A percentile compares a stretch with the other conserved stretches of the same genome.
Conservation (phyloP, 2,329 filamentous ascomycete species). For the Akanthomyces uredinophilus region DNA sequence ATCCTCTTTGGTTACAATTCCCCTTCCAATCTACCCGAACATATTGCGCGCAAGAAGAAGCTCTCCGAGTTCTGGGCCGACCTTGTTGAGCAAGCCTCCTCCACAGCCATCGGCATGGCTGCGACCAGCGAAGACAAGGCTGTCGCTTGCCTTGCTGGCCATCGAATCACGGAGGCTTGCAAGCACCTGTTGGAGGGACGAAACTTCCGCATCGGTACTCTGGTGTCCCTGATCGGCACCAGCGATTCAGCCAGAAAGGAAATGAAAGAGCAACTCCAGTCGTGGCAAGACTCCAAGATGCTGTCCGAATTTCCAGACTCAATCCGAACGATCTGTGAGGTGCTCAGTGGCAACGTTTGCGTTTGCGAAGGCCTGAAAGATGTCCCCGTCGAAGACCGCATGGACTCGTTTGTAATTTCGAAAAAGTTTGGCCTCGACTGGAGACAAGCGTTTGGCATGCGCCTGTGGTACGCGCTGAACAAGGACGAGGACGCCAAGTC, state of each 20-base stretch:
- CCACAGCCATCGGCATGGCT: conserved; percentile 52
- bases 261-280: conserved; percentile 72
- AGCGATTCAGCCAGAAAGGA: conserved; percentile 65
- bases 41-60: conserved; percentile 50
- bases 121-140: conserved; percentile 75
- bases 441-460: conserved; percentile 87
- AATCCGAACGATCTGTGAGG: conserved; percentile 81
- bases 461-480: conserved; percentile 79
- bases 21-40: conserved; percentile 32
- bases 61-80: conserved; percentile 64
- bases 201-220: conserved; percentile 77
- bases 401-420: conserved; percentile 75
- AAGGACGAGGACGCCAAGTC: conserved; percentile 60
- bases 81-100: conserved; percentile 57
- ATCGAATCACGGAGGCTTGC: conserved; percentile 79
- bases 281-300: conserved; percentile 78
- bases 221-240: conserved; percentile 76
- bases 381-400: conserved; percentile 71
- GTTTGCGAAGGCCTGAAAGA: conserved; percentile 71
- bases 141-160: conserved; percentile 70
- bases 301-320: conserved; percentile 82
- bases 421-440: conserved; percentile 83
- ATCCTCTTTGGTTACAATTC: conserved; percentile 75
- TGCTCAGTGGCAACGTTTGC: conserved; percentile 83
- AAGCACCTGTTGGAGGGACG: conserved; percentile 68